A percentile compares a stretch with the other conserved stretches of the same genome.
Evolutionary conservation across 148 eudicot genomes (phyloP).

Genomic region (Vaccinium macrocarpon): DNA sequence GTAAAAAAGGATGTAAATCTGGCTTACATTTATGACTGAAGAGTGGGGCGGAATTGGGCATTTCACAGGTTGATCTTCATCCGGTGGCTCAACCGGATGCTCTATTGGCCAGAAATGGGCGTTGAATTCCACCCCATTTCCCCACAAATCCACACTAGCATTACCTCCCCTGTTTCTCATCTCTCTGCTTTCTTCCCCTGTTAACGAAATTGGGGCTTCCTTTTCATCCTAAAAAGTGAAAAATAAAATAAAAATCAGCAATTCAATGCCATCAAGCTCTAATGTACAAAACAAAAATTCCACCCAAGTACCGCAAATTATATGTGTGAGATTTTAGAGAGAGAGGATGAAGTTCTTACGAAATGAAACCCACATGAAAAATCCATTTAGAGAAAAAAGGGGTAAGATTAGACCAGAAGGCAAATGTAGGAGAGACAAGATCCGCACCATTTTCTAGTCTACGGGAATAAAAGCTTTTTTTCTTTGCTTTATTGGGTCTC

Average conservation of each 20-base stretch:
- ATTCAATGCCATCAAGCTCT: background rate
- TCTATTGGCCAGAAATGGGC: slow-evolving; percentile 27
- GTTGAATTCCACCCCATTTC: slow-evolving; percentile 10
- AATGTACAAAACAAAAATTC: background rate
- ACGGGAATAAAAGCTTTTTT: slow-evolving; percentile 3
- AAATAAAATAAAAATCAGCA: background rate
- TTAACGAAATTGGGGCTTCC: slow-evolving; percentile 10
- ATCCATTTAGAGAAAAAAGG: slow-evolving; percentile 8
- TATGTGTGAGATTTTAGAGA: background rate
- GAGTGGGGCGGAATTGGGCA: slow-evolving; percentile 28
- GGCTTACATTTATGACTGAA: slow-evolving; percentile 18
- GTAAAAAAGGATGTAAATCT: background rate
- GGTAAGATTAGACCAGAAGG: background rate
- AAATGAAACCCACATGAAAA: background rate
- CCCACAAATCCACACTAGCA: background rate
- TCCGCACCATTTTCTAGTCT: background rate
- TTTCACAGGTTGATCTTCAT: slow-evolving; percentile 30
- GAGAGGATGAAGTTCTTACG: slow-evolving; percentile 14
- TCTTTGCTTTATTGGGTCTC: slow-evolving; percentile 23
- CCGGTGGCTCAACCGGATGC: slow-evolving; percentile 30
- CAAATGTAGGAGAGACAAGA: background rate
- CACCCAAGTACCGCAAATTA: background rate
- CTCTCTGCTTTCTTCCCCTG: slow-evolving; percentile 14
- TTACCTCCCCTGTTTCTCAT: background rate
- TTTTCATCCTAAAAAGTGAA: slow-evolving; percentile 5